These are phyloP conservation scores for Domatiomyces globalis DNA, from an alignment of 2,329 filamentous ascomycete species.

Conservation along the genomic window DNA sequence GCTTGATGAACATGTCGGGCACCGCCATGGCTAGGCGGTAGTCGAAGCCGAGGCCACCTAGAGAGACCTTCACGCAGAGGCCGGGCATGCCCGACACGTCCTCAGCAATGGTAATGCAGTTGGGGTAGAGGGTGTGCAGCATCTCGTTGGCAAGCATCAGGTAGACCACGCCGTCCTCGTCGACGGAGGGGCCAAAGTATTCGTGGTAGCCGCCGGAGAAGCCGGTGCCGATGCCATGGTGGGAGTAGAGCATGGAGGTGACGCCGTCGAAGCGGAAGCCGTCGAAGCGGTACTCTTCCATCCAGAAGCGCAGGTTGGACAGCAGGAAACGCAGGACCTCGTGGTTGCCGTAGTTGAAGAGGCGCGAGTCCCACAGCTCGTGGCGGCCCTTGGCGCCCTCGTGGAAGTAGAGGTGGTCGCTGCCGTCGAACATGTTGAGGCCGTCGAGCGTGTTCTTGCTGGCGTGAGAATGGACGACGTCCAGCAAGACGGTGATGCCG, in stretches of 20 bases:
- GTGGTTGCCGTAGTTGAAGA: slow-evolving; percentile 94
- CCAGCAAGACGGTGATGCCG: slow-evolving; percentile 79
- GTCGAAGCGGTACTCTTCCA: slow-evolving; percentile 95
- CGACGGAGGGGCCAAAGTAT: slow-evolving; percentile 80
- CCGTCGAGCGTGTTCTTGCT: slow-evolving; percentile 96
- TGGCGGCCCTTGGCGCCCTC: slow-evolving; percentile 70
- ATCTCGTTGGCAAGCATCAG: slow-evolving; percentile 94
- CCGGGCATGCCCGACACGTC: slow-evolving; percentile 98
- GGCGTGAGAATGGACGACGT: slow-evolving; percentile 94
- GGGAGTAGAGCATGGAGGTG: slow-evolving; percentile 91
- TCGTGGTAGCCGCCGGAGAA: slow-evolving; percentile 98
- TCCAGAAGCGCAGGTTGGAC: slow-evolving; percentile 95
- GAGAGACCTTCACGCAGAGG: slow-evolving; percentile 69
- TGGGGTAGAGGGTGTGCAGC: slow-evolving; percentile 78
- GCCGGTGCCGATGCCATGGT: slow-evolving; percentile 95
- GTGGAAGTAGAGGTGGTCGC: slow-evolving; percentile 93
- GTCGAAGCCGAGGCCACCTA: slow-evolving; percentile 91
- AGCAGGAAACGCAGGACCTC: slow-evolving; percentile 92
- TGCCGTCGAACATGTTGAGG: slow-evolving; percentile 88
- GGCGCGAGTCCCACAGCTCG: slow-evolving; percentile 85
- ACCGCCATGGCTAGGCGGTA: slow-evolving; percentile 96
- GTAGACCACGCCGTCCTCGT: slow-evolving; percentile 88
- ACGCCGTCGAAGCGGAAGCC: slow-evolving; percentile 97
- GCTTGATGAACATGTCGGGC: slow-evolving; percentile 98
- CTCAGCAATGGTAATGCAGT: slow-evolving; percentile 82